Percentiles rank a stretch among this genome's conserved stretches.
Evolutionary conservation across 768 basidiomycete genomes (phyloP).

Genomic region (Pleurotus cornucopiae): DNA sequence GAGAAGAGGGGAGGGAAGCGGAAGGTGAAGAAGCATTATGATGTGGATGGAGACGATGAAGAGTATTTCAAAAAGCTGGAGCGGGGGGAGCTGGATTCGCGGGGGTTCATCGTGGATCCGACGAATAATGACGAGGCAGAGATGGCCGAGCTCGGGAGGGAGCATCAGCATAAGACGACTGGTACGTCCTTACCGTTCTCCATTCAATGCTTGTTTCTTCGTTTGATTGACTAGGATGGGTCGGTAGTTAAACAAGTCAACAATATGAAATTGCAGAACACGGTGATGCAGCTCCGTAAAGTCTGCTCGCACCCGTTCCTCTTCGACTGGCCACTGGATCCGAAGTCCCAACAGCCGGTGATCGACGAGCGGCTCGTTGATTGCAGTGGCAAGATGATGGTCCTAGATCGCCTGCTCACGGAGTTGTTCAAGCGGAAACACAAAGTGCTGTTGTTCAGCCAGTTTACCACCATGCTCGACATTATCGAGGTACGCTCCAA

Average conservation of each 20-base stretch:
- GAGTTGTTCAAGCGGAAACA: conserved; percentile 78
- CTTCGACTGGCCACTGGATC: conserved; percentile 79
- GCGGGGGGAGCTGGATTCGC: conserved; percentile 36
- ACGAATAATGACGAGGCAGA: conserved; percentile 37
- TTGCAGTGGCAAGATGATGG: conserved; percentile 95
- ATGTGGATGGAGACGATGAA: conserved; percentile 56
- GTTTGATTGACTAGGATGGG: not conserved
- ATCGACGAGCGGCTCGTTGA: conserved; percentile 80
- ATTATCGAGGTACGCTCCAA: conserved; percentile 71
- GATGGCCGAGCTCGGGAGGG: conserved; percentile 48
- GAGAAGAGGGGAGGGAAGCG: conserved; percentile 29
- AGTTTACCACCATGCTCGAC: conserved; percentile 96
- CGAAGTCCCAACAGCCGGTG: conserved; percentile 52
- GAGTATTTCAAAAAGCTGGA: conserved; percentile 64
- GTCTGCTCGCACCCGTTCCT: conserved; percentile 92
- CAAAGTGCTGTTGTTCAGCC: conserved; percentile 85
- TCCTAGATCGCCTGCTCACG: conserved; percentile 82
- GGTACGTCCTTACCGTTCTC: conserved; percentile 32
- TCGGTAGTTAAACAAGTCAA: conserved; percentile 75
- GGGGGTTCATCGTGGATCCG: conserved; percentile 23
- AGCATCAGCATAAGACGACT: conserved; percentile 54
- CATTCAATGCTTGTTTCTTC: not conserved
- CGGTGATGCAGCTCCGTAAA: conserved; percentile 96
- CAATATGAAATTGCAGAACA: conserved; percentile 91
- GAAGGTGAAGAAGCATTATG: conserved; percentile 41